A percentile compares a stretch with the other conserved stretches of the same genome.
Conservation (phyloP, 495 filamentous ascomycete species). For the Usnea hakonensis region DNA sequence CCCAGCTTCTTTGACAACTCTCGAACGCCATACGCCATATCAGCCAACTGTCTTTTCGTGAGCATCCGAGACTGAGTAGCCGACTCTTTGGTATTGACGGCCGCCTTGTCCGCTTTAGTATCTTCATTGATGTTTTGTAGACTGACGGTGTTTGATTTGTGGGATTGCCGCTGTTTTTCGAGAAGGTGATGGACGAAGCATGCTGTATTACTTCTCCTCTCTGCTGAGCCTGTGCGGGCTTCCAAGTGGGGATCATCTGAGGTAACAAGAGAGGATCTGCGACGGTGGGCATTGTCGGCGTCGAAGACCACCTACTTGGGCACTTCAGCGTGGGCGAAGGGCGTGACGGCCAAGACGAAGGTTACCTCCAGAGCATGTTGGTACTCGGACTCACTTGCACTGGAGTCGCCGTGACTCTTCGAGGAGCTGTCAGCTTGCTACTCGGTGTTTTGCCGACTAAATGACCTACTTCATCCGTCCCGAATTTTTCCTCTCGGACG, state of each 20-base stretch:
- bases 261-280: constrained; percentile 77
- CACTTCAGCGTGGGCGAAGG: constrained; percentile 14
- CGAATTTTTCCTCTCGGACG: neutral
- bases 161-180: constrained; percentile 40
- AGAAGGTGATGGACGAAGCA: constrained; percentile 83
- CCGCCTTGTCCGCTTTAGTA: constrained; percentile 31
- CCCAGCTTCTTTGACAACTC: constrained; percentile 81
- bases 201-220: constrained; percentile 48
- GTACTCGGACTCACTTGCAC: constrained; percentile 36
- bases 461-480: neutral
- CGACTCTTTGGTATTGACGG: constrained; percentile 23
- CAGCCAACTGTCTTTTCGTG: constrained; percentile 85
- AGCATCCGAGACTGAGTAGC: constrained; percentile 56
- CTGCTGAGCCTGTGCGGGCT: constrained; percentile 31
- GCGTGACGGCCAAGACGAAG: constrained; percentile 1
- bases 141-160: constrained; percentile 17
- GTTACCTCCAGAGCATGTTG: constrained; percentile 44
- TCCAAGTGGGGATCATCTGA: constrained; percentile 40
- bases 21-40: constrained; percentile 93
- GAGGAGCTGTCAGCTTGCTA: constrained; percentile 6
- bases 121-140: constrained; percentile 26
- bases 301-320: constrained; percentile 64
- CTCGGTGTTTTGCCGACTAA: neutral
- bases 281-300: constrained; percentile 60
- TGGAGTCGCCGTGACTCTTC: constrained; percentile 29